Base-by-base conservation (phyloP, 768 basidiomycete genomes). In the Strobilomyces dryophilus region DNA sequence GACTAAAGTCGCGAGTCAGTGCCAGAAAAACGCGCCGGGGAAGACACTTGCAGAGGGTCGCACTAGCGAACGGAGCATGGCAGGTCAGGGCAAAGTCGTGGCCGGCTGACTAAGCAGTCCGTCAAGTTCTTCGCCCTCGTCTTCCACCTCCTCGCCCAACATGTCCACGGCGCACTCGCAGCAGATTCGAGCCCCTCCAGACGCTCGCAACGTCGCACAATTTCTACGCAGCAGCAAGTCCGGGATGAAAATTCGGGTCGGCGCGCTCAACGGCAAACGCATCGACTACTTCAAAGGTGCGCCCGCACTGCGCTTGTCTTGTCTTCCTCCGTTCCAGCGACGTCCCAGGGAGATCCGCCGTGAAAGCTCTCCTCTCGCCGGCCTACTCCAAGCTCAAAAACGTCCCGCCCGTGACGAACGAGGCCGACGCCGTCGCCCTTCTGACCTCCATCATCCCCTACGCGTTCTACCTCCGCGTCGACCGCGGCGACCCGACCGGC, bases 231-330 rank as follows among this genome's bases (percentile, higher is more conserved):
- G 89, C 59, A 85, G 88, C 61, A 86, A 84, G 63, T 79, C 91
- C 14, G 92, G 92, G 2, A 83, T 98, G 62, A 98, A 97, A 76
- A 80, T 86, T 49, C 80, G 92, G 58, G 85, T 88, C 10, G 97
- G 97, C 20, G 88, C 94, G 9, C 73, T 98, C 64, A 92, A 92
- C 61, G 95, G 95, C 21, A 97, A 95, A 71, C 85, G 95, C 34
- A 74, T 95, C 47, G 95, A 98, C 71, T 99, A 98, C 74, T 99
- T 98, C 79, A 99, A 94, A 77, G 97, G 95, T 94, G 47, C 60
- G 79, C 31, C 29, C 29, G 24, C 24, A 4, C 24, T 24, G 24
- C 29, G 4, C 29, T 29, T 6, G 29, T 29, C 29, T 6, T 6
- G 24, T 24, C 24, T 2, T 24, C 24, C 24, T 24, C 24, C 24